Evolutionary conservation across 2,329 filamentous ascomycete genomes (phyloP), one percentile per base, ranked within the genome.

Genomic region (Aspergillus cejpii): DNA sequence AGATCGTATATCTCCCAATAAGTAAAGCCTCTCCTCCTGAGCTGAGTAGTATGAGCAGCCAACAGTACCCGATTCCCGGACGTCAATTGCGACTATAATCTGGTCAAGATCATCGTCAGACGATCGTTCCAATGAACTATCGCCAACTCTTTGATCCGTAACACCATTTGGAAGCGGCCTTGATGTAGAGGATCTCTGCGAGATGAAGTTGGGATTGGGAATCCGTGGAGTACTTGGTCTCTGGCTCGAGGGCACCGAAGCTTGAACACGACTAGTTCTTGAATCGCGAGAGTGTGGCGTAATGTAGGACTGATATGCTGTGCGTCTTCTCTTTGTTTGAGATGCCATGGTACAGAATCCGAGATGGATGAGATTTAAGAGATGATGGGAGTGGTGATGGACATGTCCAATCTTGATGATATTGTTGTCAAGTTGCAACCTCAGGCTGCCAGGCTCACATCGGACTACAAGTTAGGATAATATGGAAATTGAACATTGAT

Each of bases 21-120:
- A 74, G 47, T 79, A 84, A 3, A 96, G 66, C 27, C 75, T 80
- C 57, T 86, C 82, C 29, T 88, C 80, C 20, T 75, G 69, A 5
- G 83, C 81, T 37, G 83, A 72, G 60, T 91, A 95, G 60, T 91
- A 94, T 37, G 87, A 84, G 63, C 89, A 96, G 0, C 91, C 91
- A 14, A 95, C 74, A 0, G 77, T 81, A 1, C 78, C 81, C 23
- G 79, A 76, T n/a, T 82, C 77, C 50, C 77, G 80, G 62, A 91
- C 74, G 47, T 94, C 82, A 19, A 95, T 71, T 1, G 87, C 86
- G 80, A 94, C 87, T 46, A 94, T 77, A 20, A 88, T 68, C 59
- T 92, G 86, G 44, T 79, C 77, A 28, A 81, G 60, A 0, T 83
- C 79, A 27, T 73, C 70, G 27, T 72, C 65, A 39, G 68, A 65